phyloP scores from a whole-genome alignment of 2,329 filamentous ascomycete species.

The Calonectria pseudoreteaudii region DNA sequence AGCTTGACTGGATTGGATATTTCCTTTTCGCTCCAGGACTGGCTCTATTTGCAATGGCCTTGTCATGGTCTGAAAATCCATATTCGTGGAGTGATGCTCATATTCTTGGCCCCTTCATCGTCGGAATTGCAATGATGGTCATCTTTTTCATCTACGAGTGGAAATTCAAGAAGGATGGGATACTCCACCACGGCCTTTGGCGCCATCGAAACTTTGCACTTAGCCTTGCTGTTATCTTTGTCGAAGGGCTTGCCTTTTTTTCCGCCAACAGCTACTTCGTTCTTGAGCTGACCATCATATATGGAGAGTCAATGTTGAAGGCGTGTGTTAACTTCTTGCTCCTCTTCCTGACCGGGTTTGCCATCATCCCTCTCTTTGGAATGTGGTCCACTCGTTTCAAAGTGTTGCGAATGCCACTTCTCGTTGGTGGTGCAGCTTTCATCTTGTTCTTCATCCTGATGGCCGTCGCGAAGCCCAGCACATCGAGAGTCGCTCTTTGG shows the following conservation, averaged over 20 bases:
- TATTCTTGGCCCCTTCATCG: background rate
- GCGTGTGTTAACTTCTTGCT: background rate
- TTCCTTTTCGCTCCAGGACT: background rate
- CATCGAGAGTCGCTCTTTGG: background rate
- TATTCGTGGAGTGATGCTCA: background rate
- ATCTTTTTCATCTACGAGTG: constrained; percentile 8
- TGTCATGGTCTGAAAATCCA: background rate
- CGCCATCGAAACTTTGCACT: constrained; percentile 7
- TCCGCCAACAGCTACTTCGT: background rate
- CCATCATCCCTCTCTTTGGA: background rate
- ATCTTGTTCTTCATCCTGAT: background rate
- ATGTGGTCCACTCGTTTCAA: background rate
- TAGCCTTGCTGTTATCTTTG: constrained; percentile 4
- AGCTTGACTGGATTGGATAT: background rate
- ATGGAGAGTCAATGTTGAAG: background rate
- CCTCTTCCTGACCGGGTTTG: background rate
- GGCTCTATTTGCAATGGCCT: background rate
- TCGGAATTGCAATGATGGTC: background rate
- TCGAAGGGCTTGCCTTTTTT: constrained; percentile 16
- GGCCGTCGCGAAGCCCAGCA: background rate
- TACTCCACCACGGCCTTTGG: constrained; percentile 15
- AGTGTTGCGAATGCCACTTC: background rate
- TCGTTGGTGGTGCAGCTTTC: background rate
- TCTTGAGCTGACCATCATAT: background rate
- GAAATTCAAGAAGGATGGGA: constrained; percentile 9